These are phyloP conservation scores for Diversispora epigaea DNA, from an alignment of 192 early-diverging fungal genomes.

Conservation along the genomic window DNA sequence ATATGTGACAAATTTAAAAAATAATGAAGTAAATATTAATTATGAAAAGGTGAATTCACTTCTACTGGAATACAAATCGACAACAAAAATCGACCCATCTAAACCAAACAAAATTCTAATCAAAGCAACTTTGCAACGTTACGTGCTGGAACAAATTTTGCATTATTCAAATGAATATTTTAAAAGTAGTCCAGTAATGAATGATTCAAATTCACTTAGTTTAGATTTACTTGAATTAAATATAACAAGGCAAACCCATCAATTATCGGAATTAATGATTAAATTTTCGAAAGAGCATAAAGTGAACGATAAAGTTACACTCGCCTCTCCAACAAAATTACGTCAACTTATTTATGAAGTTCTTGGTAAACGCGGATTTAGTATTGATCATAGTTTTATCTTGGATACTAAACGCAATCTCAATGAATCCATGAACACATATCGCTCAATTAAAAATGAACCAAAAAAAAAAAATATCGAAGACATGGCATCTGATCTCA, in stretches of 20 bases:
- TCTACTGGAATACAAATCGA: too few relatives aligned
- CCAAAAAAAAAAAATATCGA: not conserved
- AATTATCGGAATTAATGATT: not conserved
- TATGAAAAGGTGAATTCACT: too few relatives aligned
- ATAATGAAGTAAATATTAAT: too few relatives aligned
- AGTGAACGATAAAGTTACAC: not conserved
- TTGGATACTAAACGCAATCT: not conserved
- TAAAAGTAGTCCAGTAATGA: too few relatives aligned
- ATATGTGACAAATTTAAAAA: too few relatives aligned
- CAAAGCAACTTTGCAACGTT: too few relatives aligned
- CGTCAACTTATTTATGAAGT: slow-evolving; percentile 28
- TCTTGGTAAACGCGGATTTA: slow-evolving; percentile 13
- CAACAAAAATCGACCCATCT: too few relatives aligned
- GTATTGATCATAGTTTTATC: not conserved
- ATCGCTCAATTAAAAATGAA: not conserved
- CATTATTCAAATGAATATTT: too few relatives aligned
- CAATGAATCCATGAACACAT: not conserved
- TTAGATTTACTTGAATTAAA: not conserved
- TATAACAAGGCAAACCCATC: not conserved
- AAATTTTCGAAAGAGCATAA: not conserved
- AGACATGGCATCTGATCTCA: not conserved
- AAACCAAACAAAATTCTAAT: too few relatives aligned
- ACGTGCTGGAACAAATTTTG: too few relatives aligned
- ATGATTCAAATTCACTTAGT: too few relatives aligned
- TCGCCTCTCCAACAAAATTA: slow-evolving; percentile 7